Evolutionary conservation across 768 basidiomycete species (phyloP).

Genomic region (Termitomyces sp.): DNA sequence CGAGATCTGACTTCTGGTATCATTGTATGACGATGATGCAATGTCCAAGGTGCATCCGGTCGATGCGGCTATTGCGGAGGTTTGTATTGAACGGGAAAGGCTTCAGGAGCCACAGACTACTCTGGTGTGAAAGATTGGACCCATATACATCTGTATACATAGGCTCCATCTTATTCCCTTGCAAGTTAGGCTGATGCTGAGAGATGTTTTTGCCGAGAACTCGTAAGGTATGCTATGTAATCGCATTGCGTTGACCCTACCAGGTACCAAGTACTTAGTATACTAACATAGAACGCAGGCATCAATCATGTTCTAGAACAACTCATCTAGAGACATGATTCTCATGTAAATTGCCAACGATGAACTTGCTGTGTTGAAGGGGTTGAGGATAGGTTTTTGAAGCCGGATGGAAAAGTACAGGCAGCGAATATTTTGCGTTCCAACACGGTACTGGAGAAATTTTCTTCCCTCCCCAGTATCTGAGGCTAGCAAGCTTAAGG

Average conservation of each 20-base stretch:
- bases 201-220: no score
- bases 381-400: neutral
- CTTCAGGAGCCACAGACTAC: neutral
- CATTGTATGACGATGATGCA: neutral
- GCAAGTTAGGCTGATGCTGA: neutral
- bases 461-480: neutral
- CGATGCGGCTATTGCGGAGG: no score
- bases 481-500: no score
- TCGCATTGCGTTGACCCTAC: neutral
- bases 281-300: neutral
- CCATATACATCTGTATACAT: no score
- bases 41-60: neutral
- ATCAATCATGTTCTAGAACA: neutral
- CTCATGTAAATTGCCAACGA: neutral
- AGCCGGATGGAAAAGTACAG: neutral
- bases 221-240: neutral
- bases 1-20: neutral
- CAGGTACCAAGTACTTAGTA: neutral
- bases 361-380: neutral
- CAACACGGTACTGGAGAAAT: neutral
- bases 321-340: neutral
- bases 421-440: neutral
- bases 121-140: neutral
- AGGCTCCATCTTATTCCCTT: no score
- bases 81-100: neutral